Percentiles rank a stretch among this genome's conserved stretches.
phyloP scores from a whole-genome alignment of 2,329 filamentous ascomycete species.

The Phoma sp. region DNA sequence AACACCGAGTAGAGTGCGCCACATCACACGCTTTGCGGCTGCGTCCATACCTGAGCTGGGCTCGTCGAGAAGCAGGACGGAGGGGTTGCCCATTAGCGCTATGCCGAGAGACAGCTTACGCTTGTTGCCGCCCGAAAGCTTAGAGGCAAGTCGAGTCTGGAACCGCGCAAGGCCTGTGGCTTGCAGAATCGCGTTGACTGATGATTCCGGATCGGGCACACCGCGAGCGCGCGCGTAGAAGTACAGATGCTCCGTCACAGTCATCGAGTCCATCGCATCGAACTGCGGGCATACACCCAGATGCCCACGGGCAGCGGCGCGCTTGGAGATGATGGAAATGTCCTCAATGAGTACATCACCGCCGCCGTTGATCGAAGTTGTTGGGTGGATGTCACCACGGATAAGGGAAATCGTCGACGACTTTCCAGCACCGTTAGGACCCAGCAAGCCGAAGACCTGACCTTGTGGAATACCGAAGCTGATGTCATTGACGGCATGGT shows the following conservation, averaged over 20 bases:
- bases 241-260: slow-evolving; percentile 80
- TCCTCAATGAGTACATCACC: slow-evolving; percentile 83
- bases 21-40: slow-evolving; percentile 90
- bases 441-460: slow-evolving; percentile 87
- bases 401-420: slow-evolving; percentile 89
- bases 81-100: slow-evolving; percentile 89
- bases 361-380: slow-evolving; percentile 59
- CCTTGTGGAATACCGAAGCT: slow-evolving; percentile 80
- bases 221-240: slow-evolving; percentile 90
- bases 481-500: slow-evolving; percentile 81
- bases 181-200: slow-evolving; percentile 77
- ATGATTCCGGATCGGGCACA: slow-evolving; percentile 74
- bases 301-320: slow-evolving; percentile 73
- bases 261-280: slow-evolving; percentile 86
- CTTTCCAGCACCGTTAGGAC: slow-evolving; percentile 91
- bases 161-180: slow-evolving; percentile 80
- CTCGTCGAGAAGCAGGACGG: slow-evolving; percentile 86
- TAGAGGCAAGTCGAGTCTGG: slow-evolving; percentile 74
- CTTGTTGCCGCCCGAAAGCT: slow-evolving; percentile 89
- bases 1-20: slow-evolving; percentile 78
- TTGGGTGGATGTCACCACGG: slow-evolving; percentile 82
- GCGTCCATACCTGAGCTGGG: slow-evolving; percentile 89
- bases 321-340: slow-evolving; percentile 73
- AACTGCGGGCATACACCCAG: slow-evolving; percentile 87
- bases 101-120: slow-evolving; percentile 90